Evolutionary conservation across 805 yeast species (phyloP).

Genomic region (Priceomyces fermenticarens): DNA sequence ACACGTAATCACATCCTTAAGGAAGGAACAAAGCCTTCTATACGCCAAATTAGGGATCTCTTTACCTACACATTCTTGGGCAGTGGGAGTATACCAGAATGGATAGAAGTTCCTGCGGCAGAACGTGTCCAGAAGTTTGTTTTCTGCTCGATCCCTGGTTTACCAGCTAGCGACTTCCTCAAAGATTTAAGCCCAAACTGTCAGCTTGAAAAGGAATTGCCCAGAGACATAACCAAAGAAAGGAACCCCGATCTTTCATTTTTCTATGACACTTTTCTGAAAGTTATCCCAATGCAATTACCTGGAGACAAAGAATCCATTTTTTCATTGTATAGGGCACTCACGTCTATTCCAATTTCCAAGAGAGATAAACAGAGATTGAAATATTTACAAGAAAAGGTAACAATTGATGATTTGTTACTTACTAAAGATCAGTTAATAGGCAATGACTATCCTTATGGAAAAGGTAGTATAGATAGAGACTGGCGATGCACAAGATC

Average conservation of each 20-base stretch:
- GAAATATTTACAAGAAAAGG: constrained; percentile 25
- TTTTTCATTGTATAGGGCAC: constrained; percentile 52
- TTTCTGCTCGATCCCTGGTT: constrained; percentile 63
- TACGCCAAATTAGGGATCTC: constrained; percentile 14
- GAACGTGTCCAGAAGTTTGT: constrained; percentile 51
- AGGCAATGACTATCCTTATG: constrained; percentile 51
- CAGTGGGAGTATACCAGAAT: constrained; percentile 24
- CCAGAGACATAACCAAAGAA: constrained; percentile 3
- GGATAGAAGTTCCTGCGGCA: constrained; percentile 50
- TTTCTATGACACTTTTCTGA: constrained; percentile 37
- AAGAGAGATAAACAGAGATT: constrained; percentile 49
- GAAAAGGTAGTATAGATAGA: constrained; percentile 44
- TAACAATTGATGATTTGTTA: constrained; percentile 51
- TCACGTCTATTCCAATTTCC: constrained; percentile 55
- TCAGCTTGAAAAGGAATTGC: constrained; percentile 7
- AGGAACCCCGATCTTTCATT: constrained; percentile 18
- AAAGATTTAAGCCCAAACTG: neutral
- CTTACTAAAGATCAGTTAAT: constrained; percentile 48
- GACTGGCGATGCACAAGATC: too few relatives aligned
- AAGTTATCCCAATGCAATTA: constrained; percentile 47
- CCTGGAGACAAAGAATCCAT: constrained; percentile 67
- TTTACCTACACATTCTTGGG: constrained; percentile 12
- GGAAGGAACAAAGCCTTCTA: neutral
- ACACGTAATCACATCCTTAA: too few relatives aligned
- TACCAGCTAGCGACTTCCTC: constrained; percentile 36